Percentiles rank a stretch among this genome's conserved stretches.
phyloP scores from a whole-genome alignment of 2,329 filamentous ascomycete species.

The Pestalotiopsis fici region DNA sequence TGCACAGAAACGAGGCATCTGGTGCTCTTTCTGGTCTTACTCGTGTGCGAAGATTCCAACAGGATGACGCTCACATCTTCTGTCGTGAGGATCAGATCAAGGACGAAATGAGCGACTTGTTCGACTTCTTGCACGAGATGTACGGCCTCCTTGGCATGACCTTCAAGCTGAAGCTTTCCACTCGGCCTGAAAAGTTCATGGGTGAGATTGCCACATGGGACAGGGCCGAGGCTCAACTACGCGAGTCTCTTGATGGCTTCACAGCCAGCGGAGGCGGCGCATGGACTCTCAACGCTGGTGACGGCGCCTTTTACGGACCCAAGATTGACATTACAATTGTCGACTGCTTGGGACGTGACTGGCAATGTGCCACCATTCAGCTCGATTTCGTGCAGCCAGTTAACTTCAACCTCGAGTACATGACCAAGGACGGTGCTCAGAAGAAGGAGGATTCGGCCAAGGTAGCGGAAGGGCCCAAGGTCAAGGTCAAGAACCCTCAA shows the following conservation, averaged over 20 bases:
- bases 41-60: conserved; percentile 82
- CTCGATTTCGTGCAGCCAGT: conserved; percentile 84
- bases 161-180: conserved; percentile 95
- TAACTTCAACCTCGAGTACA: conserved; percentile 87
- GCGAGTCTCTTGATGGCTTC: conserved; percentile 79
- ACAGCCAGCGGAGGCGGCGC: conserved; percentile 52
- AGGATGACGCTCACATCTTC: conserved; percentile 91
- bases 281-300: conserved; percentile 92
- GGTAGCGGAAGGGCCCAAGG: conserved; percentile 23
- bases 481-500: conserved; percentile 35
- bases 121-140: conserved; percentile 68
- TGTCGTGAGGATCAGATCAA: conserved; percentile 65
- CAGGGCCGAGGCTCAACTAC: conserved; percentile 79
- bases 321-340: conserved; percentile 98
- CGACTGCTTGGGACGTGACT: conserved; percentile 81
- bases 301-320: conserved; percentile 96
- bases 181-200: conserved; percentile 83
- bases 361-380: conserved; percentile 92
- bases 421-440: conserved; percentile 66
- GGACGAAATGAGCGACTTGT: conserved; percentile 65
- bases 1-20: conserved; percentile 86
- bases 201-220: conserved; percentile 88
- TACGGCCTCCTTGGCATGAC: conserved; percentile 84
- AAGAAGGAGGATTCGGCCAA: conserved; percentile 33
- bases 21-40: conserved; percentile 81